These are phyloP conservation scores for Gracilaria domingensis DNA, from an alignment of 23 red algal genomes.

Conservation along the genomic window DNA sequence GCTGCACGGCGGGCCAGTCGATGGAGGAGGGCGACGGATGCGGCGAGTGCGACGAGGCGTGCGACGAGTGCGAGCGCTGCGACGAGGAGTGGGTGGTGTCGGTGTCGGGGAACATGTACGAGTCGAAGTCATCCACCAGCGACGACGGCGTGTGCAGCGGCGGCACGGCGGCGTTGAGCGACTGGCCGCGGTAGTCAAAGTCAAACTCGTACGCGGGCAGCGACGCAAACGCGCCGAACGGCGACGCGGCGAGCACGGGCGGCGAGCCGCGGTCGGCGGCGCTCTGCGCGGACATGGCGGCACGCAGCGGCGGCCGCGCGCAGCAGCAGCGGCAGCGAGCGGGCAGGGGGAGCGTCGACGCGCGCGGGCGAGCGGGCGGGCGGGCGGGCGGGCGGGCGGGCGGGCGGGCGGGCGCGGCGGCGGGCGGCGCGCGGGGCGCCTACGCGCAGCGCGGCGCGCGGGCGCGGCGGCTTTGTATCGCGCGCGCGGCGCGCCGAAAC, in stretches of 20 bases:
- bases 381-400: too few relatives aligned
- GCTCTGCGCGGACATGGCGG: background rate
- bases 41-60: background rate
- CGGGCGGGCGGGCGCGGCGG: too few relatives aligned
- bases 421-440: too few relatives aligned
- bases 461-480: background rate
- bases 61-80: slow-evolving; percentile 4
- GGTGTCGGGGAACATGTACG: slow-evolving; percentile 64
- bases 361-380: too few relatives aligned
- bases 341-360: background rate
- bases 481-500: background rate
- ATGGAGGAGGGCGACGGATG: slow-evolving; percentile 1
- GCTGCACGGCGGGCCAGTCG: slow-evolving; percentile 51
- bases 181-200: slow-evolving; percentile 57
- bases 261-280: background rate
- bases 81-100: slow-evolving; percentile 26
- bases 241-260: background rate
- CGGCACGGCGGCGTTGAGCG: background rate
- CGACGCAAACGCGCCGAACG: slow-evolving; percentile 34
- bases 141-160: background rate
- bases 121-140: slow-evolving; percentile 56
- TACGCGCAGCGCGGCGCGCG: too few relatives aligned
- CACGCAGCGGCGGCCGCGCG: background rate
- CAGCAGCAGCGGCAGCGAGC: background rate
- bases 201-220: slow-evolving; percentile 53